Evolutionary conservation across 2,329 filamentous ascomycete species (phyloP), one percentile per base, ranked within the genome.

Genomic region (Talaromyces sp.): DNA sequence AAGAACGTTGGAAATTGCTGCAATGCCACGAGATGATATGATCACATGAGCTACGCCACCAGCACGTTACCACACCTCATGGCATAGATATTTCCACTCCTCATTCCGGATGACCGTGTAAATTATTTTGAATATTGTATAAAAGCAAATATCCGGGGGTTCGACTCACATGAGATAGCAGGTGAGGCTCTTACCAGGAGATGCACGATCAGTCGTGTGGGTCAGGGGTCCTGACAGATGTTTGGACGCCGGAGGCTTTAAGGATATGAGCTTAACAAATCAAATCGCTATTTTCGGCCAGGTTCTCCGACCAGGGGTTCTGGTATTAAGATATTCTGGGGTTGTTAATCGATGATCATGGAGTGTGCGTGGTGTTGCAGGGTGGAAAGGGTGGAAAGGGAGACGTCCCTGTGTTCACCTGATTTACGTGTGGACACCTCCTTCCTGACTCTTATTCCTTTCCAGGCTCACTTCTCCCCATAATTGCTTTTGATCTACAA

Each of bases 31-130:
- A 59, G 56, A 43, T 59, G 37, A 59, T n/a, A 59, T 8, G 56
- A 43, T 59, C 56, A 59, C 56, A 59, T 59, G 56, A 59, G 56
- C 56, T 2, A 3, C 56, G 25, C 37, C 39, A 43, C 56, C 11
- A 59, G 37, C 56, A 59, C 37, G 39, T 45, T 59, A 31, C 37
- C 56, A n/a, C 22, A 43, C 45, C 56, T 59, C 56, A 45, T 59
- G 39, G 37, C 9, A 33, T 59, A 17, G 8, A 43, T 43, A 37
- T 19, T 19, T 59, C 37, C 56, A 25, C 9, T 45, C 19, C 10
- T 6, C n/a, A 37, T 6, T 25, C 4, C 33, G 22, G 33, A 56
- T 56, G 52, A 56, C 56, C 17, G 11, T 37, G 11, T 19, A n/a
- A 39, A 19, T 11, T 5, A 27, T 17, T 7, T 9, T 43, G 27